Evolutionary conservation across 805 yeast species (phyloP), one percentile per base, ranked within the genome.

Genomic region (Candida jianshihensis): DNA sequence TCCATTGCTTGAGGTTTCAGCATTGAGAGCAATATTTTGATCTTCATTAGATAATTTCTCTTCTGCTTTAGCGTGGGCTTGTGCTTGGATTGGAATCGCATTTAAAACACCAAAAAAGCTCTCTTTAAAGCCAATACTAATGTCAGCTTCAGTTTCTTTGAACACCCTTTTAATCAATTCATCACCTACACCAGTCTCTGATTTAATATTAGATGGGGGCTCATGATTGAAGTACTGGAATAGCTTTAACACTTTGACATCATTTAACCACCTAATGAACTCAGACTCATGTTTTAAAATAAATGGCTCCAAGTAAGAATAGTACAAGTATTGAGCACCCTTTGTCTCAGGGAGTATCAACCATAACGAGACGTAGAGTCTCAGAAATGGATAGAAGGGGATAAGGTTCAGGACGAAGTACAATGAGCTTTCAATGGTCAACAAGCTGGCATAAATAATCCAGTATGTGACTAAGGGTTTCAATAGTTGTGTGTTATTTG

Each of bases 391-490:
- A 47, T 69, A 74, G 33, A 82, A 70, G 2, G 92, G 90, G 14
- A 81, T 41, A 26, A 70, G 43, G 22, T 59, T 51, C 28, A 67
- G 49, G n/a, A 83, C 35, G 16, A 73, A 61, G 9, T 70, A 57
- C 15, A 73, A 44, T 22, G 61, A 52, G 30, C 69, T 62, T 39
- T 69, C 72, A 11, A 60, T 45, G 2, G 60, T 56, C 8, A 63
- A 46, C 30, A 67, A 54, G 7, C 63, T 43, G 5, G 79, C 69
- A 36, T 70, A 57, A 1, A 81, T 76, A 11, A 81, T 64, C 95
- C 95, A 86, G 57, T 82, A 78, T 39, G 67, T 60, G 25, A 71
- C 57, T 73, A 79, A 71, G 10, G 71, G 64, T 31, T 59, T 57
- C 7, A 64, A 43, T n/a, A 54, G 50, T 3, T 58, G 39, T 27